phyloP scores from a whole-genome alignment of 306 rosid species.

The Gastrolobium villosum region DNA sequence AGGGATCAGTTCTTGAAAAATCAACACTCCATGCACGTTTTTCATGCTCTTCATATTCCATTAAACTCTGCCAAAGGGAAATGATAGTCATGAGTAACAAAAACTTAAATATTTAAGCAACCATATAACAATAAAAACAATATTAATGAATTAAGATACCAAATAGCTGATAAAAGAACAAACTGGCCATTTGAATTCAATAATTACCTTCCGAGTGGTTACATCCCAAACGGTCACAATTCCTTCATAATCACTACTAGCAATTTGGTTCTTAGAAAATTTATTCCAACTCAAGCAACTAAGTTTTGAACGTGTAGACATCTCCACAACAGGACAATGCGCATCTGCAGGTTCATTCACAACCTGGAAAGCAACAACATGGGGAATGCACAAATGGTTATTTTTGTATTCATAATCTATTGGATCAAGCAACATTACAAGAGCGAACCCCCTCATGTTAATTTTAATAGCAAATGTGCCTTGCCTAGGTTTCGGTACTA shows the following conservation, averaged over 20 bases:
- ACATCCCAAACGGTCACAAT: conserved; percentile 98
- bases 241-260: conserved; percentile 99
- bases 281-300: conserved; percentile 99
- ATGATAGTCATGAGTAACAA: conserved; percentile 33
- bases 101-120: conserved; percentile 17
- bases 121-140: conserved; percentile 21
- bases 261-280: conserved; percentile 86
- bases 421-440: conserved; percentile 30
- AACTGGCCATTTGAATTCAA: conserved; percentile 37
- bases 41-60: conserved; percentile 99
- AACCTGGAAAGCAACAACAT: conserved; percentile 67
- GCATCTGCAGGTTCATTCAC: conserved; percentile 88
- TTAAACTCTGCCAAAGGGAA: conserved; percentile 71
- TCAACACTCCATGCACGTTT: conserved; percentile 99
- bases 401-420: conserved; percentile 11
- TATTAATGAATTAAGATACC: conserved; percentile 26
- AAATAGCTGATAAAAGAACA: conserved; percentile 37
- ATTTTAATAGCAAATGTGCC: conserved; percentile 17
- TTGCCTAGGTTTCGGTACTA: background rate
- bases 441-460: background rate
- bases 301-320: conserved; percentile 96
- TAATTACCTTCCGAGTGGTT: conserved; percentile 85
- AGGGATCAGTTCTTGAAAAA: conserved; percentile 93
- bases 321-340: conserved; percentile 94
- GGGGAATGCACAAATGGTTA: conserved; percentile 35